Evolutionary conservation across 177 flowering plant genomes (phyloP).

Genomic region (Vitis hybrid): DNA sequence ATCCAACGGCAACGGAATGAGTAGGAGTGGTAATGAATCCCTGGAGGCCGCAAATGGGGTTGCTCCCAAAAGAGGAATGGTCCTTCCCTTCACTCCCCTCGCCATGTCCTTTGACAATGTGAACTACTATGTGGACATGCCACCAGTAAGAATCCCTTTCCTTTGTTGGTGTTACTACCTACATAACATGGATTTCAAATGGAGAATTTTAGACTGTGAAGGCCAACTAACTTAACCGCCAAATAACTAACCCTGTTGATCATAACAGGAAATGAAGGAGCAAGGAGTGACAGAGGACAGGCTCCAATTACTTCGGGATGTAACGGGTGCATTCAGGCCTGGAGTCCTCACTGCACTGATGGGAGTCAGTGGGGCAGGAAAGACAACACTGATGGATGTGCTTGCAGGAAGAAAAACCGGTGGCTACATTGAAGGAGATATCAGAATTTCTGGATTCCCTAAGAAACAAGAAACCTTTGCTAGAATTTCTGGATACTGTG

Average conservation of each 20-base stretch:
- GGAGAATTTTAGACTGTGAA: too few relatives aligned
- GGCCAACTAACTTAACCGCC: not conserved
- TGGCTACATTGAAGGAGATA: conserved; percentile 84
- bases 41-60: conserved; percentile 51
- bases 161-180: not conserved
- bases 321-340: conserved; percentile 90
- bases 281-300: conserved; percentile 78
- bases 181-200: too few relatives aligned
- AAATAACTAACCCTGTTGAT: not conserved
- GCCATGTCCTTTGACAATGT: conserved; percentile 77
- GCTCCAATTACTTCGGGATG: conserved; percentile 68
- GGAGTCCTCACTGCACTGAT: conserved; percentile 87
- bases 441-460: conserved; percentile 78
- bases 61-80: conserved; percentile 85
- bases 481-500: conserved; percentile 88
- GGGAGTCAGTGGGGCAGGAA: conserved; percentile 98
- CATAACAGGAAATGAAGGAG: conserved; percentile 77
- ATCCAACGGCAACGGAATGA: conserved; percentile 31
- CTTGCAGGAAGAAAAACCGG: conserved; percentile 91
- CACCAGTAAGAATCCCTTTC: conserved; percentile 50
- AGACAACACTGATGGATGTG: conserved; percentile 95
- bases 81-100: conserved; percentile 84
- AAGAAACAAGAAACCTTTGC: conserved; percentile 89
- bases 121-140: conserved; percentile 88
- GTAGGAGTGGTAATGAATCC: conserved; percentile 39